phyloP scores from a whole-genome alignment of 257 asterid genomes.

The Fraxinus pennsylvanica region DNA sequence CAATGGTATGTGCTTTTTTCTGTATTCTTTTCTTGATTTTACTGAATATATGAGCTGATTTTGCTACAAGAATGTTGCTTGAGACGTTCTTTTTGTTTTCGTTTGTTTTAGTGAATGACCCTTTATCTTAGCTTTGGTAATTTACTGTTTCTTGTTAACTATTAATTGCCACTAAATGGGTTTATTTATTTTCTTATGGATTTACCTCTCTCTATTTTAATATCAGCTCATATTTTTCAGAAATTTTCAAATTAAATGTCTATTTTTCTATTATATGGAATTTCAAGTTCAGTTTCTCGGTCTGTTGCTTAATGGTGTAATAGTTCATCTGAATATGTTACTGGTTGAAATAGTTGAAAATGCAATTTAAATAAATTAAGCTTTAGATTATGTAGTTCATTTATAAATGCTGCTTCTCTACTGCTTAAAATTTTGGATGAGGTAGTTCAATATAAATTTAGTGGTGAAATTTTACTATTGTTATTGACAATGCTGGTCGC shows the following conservation, averaged over 20 bases:
- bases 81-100: background rate
- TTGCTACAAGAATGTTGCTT: slow-evolving; percentile 12
- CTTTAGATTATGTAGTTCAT: background rate
- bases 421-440: background rate
- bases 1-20: slow-evolving; percentile 54
- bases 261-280: background rate
- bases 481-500: background rate
- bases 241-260: background rate
- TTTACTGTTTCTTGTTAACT: background rate
- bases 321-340: background rate
- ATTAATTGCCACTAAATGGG: slow-evolving; percentile 11
- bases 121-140: background rate
- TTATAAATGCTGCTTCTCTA: background rate
- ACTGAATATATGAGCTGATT: slow-evolving; percentile 12
- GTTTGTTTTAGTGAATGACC: slow-evolving; percentile 6
- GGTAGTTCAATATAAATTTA: background rate
- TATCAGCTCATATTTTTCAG: background rate
- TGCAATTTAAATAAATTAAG: too few species aligned
- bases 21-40: slow-evolving; percentile 17
- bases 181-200: background rate
- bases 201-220: background rate
- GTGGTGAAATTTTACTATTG: background rate
- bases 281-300: background rate
- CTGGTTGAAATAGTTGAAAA: background rate
- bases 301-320: background rate